These are phyloP conservation scores for Neopestalotiopsis sp. DNA, from an alignment of 2,329 filamentous ascomycete species.

Conservation along the genomic window DNA sequence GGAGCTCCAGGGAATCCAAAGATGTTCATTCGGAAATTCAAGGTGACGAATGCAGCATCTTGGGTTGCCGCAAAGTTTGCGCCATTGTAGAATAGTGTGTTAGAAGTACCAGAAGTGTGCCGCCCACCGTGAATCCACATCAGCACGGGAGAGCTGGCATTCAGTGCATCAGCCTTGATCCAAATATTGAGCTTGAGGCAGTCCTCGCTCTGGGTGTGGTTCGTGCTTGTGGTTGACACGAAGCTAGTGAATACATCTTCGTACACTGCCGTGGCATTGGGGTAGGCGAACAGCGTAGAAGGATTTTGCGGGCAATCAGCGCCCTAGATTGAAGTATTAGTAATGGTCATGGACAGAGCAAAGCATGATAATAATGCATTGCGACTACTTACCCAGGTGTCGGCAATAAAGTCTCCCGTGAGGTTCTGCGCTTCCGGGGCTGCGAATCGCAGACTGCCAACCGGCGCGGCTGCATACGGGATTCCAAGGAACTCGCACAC, in stretches of 20 bases:
- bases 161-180: slow-evolving; percentile 20
- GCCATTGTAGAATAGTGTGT: slow-evolving; percentile 28
- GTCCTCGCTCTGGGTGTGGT: slow-evolving; percentile 23
- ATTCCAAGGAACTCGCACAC: slow-evolving; percentile 16
- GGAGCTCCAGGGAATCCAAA: slow-evolving; percentile 32
- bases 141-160: slow-evolving; percentile 21
- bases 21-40: slow-evolving; percentile 29
- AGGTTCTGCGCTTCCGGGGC: slow-evolving; percentile 8
- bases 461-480: slow-evolving; percentile 15
- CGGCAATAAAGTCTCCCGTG: slow-evolving; percentile 3
- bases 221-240: slow-evolving; percentile 11
- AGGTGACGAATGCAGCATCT: slow-evolving; percentile 28
- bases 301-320: slow-evolving; percentile 17
- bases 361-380: background rate
- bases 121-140: slow-evolving; percentile 24
- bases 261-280: slow-evolving; percentile 13
- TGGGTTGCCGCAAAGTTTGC: slow-evolving; percentile 25
- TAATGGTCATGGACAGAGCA: background rate
- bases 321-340: background rate
- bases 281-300: slow-evolving; percentile 7
- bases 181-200: slow-evolving; percentile 31
- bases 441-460: slow-evolving; percentile 11
- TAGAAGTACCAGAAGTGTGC: slow-evolving; percentile 25
- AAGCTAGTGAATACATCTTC: slow-evolving; percentile 8
- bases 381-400: slow-evolving; percentile 11